phyloP scores from a whole-genome alignment of 2,329 filamentous ascomycete species.

The Pyricularia sp. region DNA sequence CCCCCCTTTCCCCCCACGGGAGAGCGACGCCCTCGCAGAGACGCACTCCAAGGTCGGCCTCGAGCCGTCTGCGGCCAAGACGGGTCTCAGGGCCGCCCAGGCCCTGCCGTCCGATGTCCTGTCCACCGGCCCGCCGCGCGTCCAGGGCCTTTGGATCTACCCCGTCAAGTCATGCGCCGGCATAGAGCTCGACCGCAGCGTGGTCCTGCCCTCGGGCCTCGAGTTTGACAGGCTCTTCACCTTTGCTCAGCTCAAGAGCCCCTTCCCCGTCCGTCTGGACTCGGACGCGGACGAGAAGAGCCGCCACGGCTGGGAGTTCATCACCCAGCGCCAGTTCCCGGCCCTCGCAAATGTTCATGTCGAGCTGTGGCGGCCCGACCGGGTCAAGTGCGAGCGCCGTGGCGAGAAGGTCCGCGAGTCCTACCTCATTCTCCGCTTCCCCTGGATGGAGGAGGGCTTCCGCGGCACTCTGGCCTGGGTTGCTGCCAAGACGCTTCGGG shows the following conservation, averaged over 20 bases:
- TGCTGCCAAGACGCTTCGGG: slow-evolving; percentile 41
- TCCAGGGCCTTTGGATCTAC: slow-evolving; percentile 66
- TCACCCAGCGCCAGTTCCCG: slow-evolving; percentile 62
- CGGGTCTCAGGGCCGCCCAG: slow-evolving; percentile 20
- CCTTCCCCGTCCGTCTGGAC: slow-evolving; percentile 31
- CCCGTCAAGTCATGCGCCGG: slow-evolving; percentile 76
- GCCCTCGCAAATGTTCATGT: slow-evolving; percentile 60
- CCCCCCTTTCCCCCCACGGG: slow-evolving; percentile 42
- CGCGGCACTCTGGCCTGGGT: slow-evolving; percentile 33
- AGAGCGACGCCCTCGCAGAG: slow-evolving; percentile 43
- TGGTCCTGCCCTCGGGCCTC: slow-evolving; percentile 60
- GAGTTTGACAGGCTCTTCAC: slow-evolving; percentile 76
- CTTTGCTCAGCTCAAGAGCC: slow-evolving; percentile 59
- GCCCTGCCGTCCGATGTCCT: slow-evolving; percentile 9
- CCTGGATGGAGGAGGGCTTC: slow-evolving; percentile 42
- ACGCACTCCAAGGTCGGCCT: slow-evolving; percentile 43
- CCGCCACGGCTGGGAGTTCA: slow-evolving; percentile 54
- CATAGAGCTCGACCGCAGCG: slow-evolving; percentile 59
- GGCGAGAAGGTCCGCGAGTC: slow-evolving; percentile 35
- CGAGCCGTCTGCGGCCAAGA: slow-evolving; percentile 15
- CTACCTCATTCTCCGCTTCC: slow-evolving; percentile 60
- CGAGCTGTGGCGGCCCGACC: slow-evolving; percentile 62
- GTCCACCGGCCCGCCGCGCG: slow-evolving; percentile 11
- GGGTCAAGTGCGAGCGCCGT: slow-evolving; percentile 39
- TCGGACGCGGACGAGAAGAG: slow-evolving; percentile 22